Evolutionary conservation across 345 rosid species (phyloP), one percentile per base, ranked within the genome.

Genomic region (Citropsis articulata): DNA sequence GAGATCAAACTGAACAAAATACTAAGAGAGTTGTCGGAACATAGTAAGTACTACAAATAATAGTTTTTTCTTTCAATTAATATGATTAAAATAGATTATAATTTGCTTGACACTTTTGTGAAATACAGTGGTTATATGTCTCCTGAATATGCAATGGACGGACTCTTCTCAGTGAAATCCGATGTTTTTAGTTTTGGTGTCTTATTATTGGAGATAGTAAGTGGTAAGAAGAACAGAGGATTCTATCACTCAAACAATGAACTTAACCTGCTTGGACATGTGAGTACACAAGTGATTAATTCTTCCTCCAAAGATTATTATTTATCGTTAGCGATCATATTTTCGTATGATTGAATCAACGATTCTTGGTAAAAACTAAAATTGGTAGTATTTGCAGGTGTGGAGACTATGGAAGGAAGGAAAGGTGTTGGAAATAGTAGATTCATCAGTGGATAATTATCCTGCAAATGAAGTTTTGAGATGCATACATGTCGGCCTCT

Each of bases 121-220:
- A 66, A 5, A 66, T 72, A 82, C 79, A 93, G 95, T 40, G 98
- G 95, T 1, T 93, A 93, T 73, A 93, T 93, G 92, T 85, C 95
- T 27, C 98, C 95, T 0, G 98, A 93, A 78, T 94, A 94, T 68
- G 95, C 95, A 13, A 90, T 92, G 93, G 94, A 92, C 13, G 95
- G 97, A 0, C 81, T 77, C 9, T 94, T 88, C 88, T 94, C 98
- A 0, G 80, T 56, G 10, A 94, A 92, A 75, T 94, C 95, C 0
- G 97, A 94, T 62, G 92, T 88, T 64, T 94, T 90, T 69, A 87
- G 97, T 73, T 94, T 94, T 1, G 98, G 95, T 9, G 93, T 94
- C n/a, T 60, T 94, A 35, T 84, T 94, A 22, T 80, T 90, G 77
- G 98, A 94, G 84, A 86, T 88, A 14, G 77, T 94, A 72, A 87